Base-by-base conservation (phyloP, 2,329 filamentous ascomycete species). In the Coniochaeta pulveracea region DNA sequence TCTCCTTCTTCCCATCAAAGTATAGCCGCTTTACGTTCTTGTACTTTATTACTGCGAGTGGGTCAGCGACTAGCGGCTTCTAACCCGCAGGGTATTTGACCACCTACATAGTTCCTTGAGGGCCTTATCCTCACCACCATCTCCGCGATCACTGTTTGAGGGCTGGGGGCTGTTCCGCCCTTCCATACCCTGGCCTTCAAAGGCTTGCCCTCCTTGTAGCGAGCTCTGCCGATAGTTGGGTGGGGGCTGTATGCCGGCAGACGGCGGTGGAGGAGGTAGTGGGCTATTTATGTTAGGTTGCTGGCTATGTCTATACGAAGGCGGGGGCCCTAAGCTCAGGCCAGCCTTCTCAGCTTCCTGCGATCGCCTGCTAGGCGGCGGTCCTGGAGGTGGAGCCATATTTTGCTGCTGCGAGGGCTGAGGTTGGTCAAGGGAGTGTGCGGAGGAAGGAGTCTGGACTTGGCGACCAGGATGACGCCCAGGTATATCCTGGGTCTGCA, bases 1-100 rank as follows among this genome's bases (percentile, higher is more conserved):
- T 89, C 58, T 95, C 88, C 11, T 78, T 71, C 52, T 93, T 91
- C 50, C 89, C 86, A 43, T 96, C 91, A 55, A 96, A 96, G 54
- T 95, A 98, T 47, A 95, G 83, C 36, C 86, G 79, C 64, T 98
- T 98, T 37, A 98, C 89, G 52, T 95, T 94, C 55, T 93, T 93
- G 55, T 98, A 98, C 62, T 98, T 98, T 44, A 76, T 76, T 50
- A 91, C 88, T 94, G 48, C 48, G 59, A 61, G 46, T 63, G 58
- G 16, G 21, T 12, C 16, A 27, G 27, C 4, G 33, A 40, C 17
- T 39, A 39, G 37, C 11, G 14, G 6, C 6, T 22, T 15, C 11
- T 14, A 22, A 31, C 6, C 21, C 21, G 16, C 4, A 4, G 28
- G 14, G n/a, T 3, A 9, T 8, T 12, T n/a, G 28, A 15, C 3